A percentile compares a stretch with the other conserved stretches of the same genome.
These are phyloP conservation scores for Fagopyrum esculentum DNA, from an alignment of 148 eudicot species.

Conservation along the genomic window DNA sequence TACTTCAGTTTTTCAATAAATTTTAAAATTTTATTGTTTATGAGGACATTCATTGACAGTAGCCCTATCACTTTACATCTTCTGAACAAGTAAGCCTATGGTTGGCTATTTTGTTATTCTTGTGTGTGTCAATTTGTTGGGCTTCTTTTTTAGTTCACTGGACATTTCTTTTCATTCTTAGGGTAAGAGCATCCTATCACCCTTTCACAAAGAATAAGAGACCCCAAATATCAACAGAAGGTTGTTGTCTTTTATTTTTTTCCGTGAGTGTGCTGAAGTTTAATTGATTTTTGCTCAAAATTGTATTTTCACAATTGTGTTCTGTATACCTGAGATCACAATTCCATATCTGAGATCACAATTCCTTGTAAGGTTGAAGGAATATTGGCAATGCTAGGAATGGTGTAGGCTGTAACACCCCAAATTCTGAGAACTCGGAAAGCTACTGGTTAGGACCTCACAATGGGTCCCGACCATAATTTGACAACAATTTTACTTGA, in stretches of 20 bases:
- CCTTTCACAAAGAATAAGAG: conserved; percentile 93
- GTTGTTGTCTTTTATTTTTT: conserved; percentile 22
- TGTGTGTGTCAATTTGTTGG: background rate
- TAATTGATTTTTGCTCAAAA: background rate
- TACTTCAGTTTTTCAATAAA: background rate
- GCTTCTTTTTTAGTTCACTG: background rate
- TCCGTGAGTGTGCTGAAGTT: no score
- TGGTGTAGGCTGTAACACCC: no score
- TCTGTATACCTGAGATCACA: background rate
- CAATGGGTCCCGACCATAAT: no score
- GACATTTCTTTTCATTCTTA: conserved; percentile 16
- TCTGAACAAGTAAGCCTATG: background rate
- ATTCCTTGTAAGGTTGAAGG: no score
- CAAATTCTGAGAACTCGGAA: no score
- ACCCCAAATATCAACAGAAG: conserved; percentile 94
- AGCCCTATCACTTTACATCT: background rate
- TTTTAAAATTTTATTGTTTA: background rate
- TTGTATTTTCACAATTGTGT: background rate
- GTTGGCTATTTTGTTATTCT: background rate
- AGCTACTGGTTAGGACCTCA: no score
- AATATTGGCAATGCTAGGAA: no score
- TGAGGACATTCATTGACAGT: background rate
- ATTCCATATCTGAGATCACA: background rate
- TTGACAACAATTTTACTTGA: no score
- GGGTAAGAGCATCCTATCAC: conserved; percentile 93